Conservation (phyloP, 2,329 filamentous ascomycete species). For the Talaromyces sp. region DNA sequence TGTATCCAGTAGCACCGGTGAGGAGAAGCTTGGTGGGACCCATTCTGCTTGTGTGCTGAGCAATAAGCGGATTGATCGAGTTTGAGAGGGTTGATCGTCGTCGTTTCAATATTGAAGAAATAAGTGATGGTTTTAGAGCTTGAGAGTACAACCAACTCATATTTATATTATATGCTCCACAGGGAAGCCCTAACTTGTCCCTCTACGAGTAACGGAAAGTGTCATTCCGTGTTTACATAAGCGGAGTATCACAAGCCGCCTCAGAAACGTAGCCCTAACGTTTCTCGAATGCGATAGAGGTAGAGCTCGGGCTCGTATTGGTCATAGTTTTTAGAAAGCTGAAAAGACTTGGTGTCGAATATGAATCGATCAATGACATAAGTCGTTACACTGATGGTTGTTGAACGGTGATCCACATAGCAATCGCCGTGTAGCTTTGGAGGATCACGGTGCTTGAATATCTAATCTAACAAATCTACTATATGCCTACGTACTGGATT, state of each 20-base stretch:
- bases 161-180: neutral
- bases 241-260: neutral
- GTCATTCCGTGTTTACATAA: constrained; percentile 1
- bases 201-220: neutral
- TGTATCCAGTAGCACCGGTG: constrained; percentile 10
- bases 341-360: neutral
- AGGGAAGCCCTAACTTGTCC: neutral
- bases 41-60: neutral
- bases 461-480: too few species aligned
- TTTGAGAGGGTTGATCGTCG: too few species aligned
- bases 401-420: neutral
- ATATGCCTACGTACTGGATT: too few species aligned
- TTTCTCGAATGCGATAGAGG: neutral
- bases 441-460: too few species aligned
- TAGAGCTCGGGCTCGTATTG: neutral
- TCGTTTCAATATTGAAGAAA: neutral
- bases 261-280: neutral
- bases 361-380: neutral
- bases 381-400: neutral
- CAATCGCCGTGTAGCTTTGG: too few species aligned
- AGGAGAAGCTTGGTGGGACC: neutral
- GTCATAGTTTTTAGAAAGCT: neutral
- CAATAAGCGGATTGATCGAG: neutral
- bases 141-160: neutral
- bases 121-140: neutral